Conservation (phyloP, 176 grass and related monocot species). For the Avena sativa region DNA sequence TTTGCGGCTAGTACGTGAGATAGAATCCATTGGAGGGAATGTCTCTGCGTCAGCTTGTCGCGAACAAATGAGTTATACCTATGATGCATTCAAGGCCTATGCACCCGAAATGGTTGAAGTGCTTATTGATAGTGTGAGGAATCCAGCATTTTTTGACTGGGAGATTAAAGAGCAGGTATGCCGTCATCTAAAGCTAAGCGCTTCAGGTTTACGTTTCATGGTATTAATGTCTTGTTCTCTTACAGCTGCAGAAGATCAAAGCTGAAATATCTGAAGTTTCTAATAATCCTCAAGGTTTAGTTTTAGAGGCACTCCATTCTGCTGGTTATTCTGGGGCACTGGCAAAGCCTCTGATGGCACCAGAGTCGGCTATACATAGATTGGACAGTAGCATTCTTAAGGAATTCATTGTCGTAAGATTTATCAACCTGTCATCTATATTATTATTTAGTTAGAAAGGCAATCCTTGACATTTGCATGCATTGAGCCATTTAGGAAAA, state of each 20-base stretch:
- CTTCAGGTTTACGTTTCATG: not conserved
- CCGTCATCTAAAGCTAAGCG: not conserved
- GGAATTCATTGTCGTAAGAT: conserved; percentile 74
- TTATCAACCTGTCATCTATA: conserved; percentile 17
- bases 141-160: conserved; percentile 61
- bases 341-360: conserved; percentile 69
- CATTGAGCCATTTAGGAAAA: conserved; percentile 63
- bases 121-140: conserved; percentile 74
- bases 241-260: conserved; percentile 71
- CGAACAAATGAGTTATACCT: conserved; percentile 85
- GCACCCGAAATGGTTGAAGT: conserved; percentile 75
- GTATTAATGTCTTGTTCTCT: conserved; percentile 28
- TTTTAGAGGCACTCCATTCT: conserved; percentile 78
- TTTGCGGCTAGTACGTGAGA: conserved; percentile 73
- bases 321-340: conserved; percentile 75
- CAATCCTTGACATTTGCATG: conserved; percentile 36
- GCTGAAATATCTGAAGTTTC: conserved; percentile 77
- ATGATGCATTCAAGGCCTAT: conserved; percentile 76
- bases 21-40: conserved; percentile 79
- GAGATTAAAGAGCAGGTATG: conserved; percentile 69
- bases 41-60: conserved; percentile 64
- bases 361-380: conserved; percentile 54
- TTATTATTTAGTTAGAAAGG: conserved; percentile 16
- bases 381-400: conserved; percentile 58
- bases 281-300: conserved; percentile 67